These are phyloP conservation scores for Phytophthora pinifolia DNA, from an alignment of 352 stramenopile genomes.

Conservation along the genomic window DNA sequence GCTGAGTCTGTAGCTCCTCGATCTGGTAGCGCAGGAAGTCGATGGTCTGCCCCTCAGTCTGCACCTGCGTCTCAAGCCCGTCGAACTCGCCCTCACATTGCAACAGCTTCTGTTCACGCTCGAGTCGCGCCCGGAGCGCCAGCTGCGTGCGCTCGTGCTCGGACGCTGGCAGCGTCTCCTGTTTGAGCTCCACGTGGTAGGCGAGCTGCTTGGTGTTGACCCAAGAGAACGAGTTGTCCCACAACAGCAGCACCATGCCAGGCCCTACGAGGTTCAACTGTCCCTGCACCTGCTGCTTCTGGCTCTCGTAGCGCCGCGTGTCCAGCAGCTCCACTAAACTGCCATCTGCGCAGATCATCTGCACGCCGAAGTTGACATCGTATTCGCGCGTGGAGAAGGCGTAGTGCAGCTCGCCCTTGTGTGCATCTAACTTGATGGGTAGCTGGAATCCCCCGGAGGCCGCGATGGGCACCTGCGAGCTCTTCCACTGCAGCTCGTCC, in stretches of 20 bases:
- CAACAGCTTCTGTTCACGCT: slow-evolving; percentile 46
- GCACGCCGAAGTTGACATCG: slow-evolving; percentile 72
- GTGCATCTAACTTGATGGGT: slow-evolving; percentile 70
- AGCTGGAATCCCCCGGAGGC: slow-evolving; percentile 65
- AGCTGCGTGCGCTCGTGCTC: slow-evolving; percentile 44
- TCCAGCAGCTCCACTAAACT: slow-evolving; percentile 54
- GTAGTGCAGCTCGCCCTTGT: slow-evolving; percentile 57
- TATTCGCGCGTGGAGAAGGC: slow-evolving; percentile 72
- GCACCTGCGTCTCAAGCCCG: slow-evolving; percentile 42
- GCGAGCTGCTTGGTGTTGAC: slow-evolving; percentile 77
- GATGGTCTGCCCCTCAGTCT: slow-evolving; percentile 46
- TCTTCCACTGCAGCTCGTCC: slow-evolving; percentile 75
- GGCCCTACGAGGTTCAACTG: slow-evolving; percentile 48
- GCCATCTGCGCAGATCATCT: slow-evolving; percentile 64
- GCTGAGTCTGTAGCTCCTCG: slow-evolving; percentile 44
- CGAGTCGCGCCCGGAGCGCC: slow-evolving; percentile 42
- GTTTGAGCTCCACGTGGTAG: slow-evolving; percentile 68
- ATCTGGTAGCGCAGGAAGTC: slow-evolving; percentile 62
- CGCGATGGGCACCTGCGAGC: slow-evolving; percentile 69
- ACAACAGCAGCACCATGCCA: slow-evolving; percentile 64
- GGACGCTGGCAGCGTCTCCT: slow-evolving; percentile 50
- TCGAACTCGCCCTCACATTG: slow-evolving; percentile 39
- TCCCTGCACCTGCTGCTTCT: slow-evolving; percentile 49
- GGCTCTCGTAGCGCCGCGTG: slow-evolving; percentile 64
- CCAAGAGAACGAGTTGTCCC: slow-evolving; percentile 87